Conservation (phyloP, 2,329 filamentous ascomycete species). For the Claviceps digitariae region DNA sequence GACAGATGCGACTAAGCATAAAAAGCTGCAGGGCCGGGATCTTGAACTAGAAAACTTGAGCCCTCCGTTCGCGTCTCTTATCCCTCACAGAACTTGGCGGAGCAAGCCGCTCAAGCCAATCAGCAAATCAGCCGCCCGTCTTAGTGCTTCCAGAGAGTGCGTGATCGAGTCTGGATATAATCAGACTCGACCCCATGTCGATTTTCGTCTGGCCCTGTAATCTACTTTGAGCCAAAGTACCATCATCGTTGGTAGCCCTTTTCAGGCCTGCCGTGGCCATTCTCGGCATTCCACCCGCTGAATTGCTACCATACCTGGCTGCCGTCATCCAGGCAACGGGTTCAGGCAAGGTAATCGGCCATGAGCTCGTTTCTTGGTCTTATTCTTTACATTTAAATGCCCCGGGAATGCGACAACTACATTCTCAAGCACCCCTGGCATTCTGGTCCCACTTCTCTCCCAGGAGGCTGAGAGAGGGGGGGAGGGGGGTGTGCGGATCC, state of each 20-base stretch:
- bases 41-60: not conserved
- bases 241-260: slow-evolving; percentile 2
- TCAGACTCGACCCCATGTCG: slow-evolving; percentile 3
- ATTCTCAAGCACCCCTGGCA: slow-evolving; percentile 2
- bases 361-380: not conserved
- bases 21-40: not conserved
- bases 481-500: not conserved
- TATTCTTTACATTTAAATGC: not conserved
- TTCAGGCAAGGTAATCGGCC: not conserved
- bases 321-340: not conserved
- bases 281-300: slow-evolving; percentile 2
- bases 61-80: not conserved
- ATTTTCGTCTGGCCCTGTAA: not conserved
- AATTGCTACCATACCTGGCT: not conserved
- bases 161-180: slow-evolving; percentile 3
- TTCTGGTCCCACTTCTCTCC: not conserved
- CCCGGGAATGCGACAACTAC: slow-evolving; percentile 5
- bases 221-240: slow-evolving; percentile 1
- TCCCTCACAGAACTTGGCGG: slow-evolving; percentile 3
- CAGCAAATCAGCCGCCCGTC: slow-evolving; percentile 1
- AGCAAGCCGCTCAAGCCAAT: not conserved
- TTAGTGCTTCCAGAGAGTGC: not conserved
- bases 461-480: not conserved
- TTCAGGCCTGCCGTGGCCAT: not conserved
- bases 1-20: not conserved